Percentiles rank a stretch among this genome's conserved stretches.
Evolutionary conservation across 2,329 filamentous ascomycete genomes (phyloP).

Genomic region (Corniculantispora saksenae): DNA sequence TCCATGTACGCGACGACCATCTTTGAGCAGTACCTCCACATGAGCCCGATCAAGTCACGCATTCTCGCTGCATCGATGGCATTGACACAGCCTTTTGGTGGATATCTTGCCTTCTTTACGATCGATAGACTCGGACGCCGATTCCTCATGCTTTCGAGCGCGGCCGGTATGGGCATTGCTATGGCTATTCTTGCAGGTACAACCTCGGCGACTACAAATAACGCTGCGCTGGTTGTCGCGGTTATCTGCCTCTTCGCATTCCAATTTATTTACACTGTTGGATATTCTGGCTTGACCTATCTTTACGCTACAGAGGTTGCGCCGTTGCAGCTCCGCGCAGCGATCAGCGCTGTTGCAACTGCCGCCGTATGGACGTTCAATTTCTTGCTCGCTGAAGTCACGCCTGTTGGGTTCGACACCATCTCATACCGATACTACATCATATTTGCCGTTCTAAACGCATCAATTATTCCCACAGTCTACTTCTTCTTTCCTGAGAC

Average conservation of each 20-base stretch:
- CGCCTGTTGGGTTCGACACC: conserved; percentile 61
- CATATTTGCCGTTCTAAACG: conserved; percentile 45
- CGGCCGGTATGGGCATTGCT: conserved; percentile 14
- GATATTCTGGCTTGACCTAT: conserved; percentile 62
- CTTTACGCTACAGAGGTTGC: conserved; percentile 53
- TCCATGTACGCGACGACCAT: conserved; percentile 33
- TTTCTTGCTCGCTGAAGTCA: conserved; percentile 57
- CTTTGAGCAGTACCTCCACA: conserved; percentile 30
- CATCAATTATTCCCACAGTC: conserved; percentile 41
- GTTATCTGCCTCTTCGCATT: conserved; percentile 60
- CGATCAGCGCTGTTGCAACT: conserved; percentile 54
- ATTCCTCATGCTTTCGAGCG: conserved; percentile 18
- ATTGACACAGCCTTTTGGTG: conserved; percentile 36
- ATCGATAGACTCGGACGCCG: conserved; percentile 33
- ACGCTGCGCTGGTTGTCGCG: conserved; percentile 15
- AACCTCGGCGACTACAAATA: conserved; percentile 10
- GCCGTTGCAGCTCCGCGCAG: conserved; percentile 42
- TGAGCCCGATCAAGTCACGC: conserved; percentile 27
- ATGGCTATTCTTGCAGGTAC: conserved; percentile 20
- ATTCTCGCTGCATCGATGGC: conserved; percentile 29
- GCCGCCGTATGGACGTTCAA: conserved; percentile 24
- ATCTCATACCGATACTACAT: conserved; percentile 49
- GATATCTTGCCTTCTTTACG: conserved; percentile 30
- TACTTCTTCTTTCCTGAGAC: conserved; percentile 49
- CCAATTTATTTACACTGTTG: conserved; percentile 65